Base-by-base conservation (phyloP, 148 eudicot species). In the Vaccinium corymbosum region DNA sequence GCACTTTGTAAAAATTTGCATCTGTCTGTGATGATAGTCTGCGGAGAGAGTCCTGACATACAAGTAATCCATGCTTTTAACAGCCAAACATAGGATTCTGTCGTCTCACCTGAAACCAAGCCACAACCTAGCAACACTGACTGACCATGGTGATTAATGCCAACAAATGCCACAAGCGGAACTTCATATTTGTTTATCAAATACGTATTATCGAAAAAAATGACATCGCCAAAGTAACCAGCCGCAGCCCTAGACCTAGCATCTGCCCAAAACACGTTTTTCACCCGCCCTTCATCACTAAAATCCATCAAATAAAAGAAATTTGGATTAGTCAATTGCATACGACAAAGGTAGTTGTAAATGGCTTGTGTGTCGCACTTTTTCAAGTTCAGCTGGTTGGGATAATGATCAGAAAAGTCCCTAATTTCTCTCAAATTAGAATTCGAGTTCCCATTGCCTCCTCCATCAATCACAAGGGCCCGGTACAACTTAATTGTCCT, bases 141-240 rank as follows among this genome's bases (percentile, higher is more conserved):
- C 79, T 92, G 95, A 55, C 92, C 91, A 84, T 95, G 98, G 82
- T 95, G 93, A 89, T 95, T 95, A 51, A 89, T 85, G 75, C 98
- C 98, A 56, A 92, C 90, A 88, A 95, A 90, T 11, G 89, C 87
- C 80, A 90, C 95, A 80, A 95, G 88, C 13, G 98, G 97, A 78
- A 87, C 87, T 81, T 93, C 95, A 87, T 87, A 92, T 85, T 88
- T 91, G 84, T 87, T 89, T 42, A 89, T 84, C 87, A 93, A 82
- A 87, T 85, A 91, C 29, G 93, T 86, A 38, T 88, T 92, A 86
- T 95, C 98, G 52, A 95, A 49, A 86, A 86, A 91, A 81, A 95
- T 56, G 20, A 92, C 97, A 87, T 94, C 97, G 20, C 90, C 89
- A 79, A 95, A 95, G 85, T 92, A 92, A 73, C 86, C 90, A 78